Percentiles rank a stretch among this genome's conserved stretches.
Conservation (phyloP, 768 basidiomycete species). For the Roridomyces roridus region DNA sequence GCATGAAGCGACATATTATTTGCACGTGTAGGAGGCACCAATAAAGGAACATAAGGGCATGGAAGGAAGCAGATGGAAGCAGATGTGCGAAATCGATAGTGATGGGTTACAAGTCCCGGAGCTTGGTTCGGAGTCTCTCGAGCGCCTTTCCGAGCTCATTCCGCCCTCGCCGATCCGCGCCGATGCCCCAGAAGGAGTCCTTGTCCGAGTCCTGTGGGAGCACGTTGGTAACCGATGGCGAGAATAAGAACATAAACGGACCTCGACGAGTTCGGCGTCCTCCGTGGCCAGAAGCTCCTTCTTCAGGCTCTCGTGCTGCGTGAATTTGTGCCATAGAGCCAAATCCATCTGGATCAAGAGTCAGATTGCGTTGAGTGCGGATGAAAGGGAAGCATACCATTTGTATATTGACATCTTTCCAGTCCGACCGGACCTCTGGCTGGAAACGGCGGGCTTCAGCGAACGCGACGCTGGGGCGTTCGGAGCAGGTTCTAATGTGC, state of each 20-base stretch:
- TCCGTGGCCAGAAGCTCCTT: slow-evolving; percentile 68
- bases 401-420: slow-evolving; percentile 71
- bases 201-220: slow-evolving; percentile 69
- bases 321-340: slow-evolving; percentile 70
- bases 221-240: not conserved
- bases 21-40: slow-evolving; percentile 21
- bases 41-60: slow-evolving; percentile 14
- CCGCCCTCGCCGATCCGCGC: slow-evolving; percentile 66
- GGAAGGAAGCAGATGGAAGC: slow-evolving; percentile 7
- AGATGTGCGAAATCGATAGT: slow-evolving; percentile 17
- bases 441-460: slow-evolving; percentile 71
- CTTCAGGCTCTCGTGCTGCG: slow-evolving; percentile 67
- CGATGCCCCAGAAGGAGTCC: slow-evolving; percentile 82
- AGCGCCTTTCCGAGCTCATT: slow-evolving; percentile 80
- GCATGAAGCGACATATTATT: slow-evolving; percentile 17
- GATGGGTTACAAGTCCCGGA: slow-evolving; percentile 42
- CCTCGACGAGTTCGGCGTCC: slow-evolving; percentile 73
- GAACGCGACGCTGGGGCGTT: slow-evolving; percentile 67
- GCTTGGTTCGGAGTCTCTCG: slow-evolving; percentile 61
- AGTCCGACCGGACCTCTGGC: slow-evolving; percentile 66
- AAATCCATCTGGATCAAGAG: too few relatives aligned
- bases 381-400: slow-evolving; percentile 48
- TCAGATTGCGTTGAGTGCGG: too few relatives aligned
- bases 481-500: slow-evolving; percentile 69
- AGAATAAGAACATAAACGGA: slow-evolving; percentile 32